A percentile compares a stretch with the other conserved stretches of the same genome.
Evolutionary conservation across 768 basidiomycete genomes (phyloP).

Genomic region (Lenzites betulinus): DNA sequence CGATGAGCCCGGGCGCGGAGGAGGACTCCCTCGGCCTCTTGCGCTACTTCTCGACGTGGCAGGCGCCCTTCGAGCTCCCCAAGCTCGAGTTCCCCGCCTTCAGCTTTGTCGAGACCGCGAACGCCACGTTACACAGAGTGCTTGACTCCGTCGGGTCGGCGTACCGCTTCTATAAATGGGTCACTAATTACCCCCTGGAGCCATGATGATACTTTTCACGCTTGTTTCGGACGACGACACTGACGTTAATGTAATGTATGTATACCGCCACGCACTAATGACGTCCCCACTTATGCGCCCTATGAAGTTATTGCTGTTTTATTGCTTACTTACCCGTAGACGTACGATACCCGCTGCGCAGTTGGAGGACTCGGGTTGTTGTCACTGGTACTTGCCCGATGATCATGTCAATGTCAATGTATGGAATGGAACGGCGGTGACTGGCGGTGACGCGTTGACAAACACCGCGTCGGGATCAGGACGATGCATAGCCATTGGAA

Average conservation of each 20-base stretch:
- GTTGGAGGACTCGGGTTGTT: slow-evolving; percentile 2
- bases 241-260: slow-evolving; percentile 7
- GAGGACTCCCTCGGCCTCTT: slow-evolving; percentile 11
- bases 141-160: slow-evolving; percentile 41
- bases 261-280: neutral
- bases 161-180: slow-evolving; percentile 51
- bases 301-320: slow-evolving; percentile 8
- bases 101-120: slow-evolving; percentile 38
- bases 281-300: neutral
- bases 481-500: neutral
- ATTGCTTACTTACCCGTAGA: neutral
- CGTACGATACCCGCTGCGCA: slow-evolving; percentile 6
- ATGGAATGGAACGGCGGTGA: neutral
- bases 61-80: slow-evolving; percentile 24
- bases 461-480: neutral
- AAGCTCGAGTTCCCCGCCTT: slow-evolving; percentile 21
- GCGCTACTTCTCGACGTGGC: slow-evolving; percentile 34
- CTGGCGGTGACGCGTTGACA: neutral
- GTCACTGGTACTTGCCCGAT: neutral
- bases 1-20: neutral
- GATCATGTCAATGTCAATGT: neutral
- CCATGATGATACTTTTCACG: slow-evolving; percentile 40
- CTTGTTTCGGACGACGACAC: neutral
- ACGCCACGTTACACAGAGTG: slow-evolving; percentile 35
- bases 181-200: slow-evolving; percentile 59